Percentiles rank a stretch among this genome's conserved stretches.
Evolutionary conservation across 1,284 basidiomycete species (phyloP).

Genomic region (Pterula multifida): DNA sequence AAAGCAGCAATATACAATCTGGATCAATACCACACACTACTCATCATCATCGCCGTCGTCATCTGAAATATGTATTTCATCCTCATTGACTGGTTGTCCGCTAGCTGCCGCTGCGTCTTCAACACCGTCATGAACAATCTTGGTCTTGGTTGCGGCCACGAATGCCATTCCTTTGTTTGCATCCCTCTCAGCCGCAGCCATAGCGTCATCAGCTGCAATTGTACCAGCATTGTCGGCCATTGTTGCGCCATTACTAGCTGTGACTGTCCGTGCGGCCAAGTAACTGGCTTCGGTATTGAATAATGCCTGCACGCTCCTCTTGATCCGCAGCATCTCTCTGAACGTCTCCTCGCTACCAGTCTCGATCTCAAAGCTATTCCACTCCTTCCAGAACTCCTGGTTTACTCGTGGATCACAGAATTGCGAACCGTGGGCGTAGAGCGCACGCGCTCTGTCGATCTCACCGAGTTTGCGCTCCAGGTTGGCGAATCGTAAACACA

Average conservation of each 20-base stretch:
- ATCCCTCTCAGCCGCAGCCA: constrained; percentile 56
- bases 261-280: constrained; percentile 75
- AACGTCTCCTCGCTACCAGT: constrained; percentile 98
- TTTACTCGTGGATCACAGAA: constrained; percentile 94
- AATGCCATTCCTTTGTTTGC: constrained; percentile 44
- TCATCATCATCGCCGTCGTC: constrained; percentile 69
- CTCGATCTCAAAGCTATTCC: constrained; percentile 97
- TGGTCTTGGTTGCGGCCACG: constrained; percentile 48
- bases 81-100: constrained; percentile 19
- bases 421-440: constrained; percentile 95
- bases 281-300: constrained; percentile 96
- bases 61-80: constrained; percentile 71
- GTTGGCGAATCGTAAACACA: constrained; percentile 92
- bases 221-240: constrained; percentile 16
- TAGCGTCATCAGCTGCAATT: constrained; percentile 57
- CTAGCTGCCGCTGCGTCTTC: constrained; percentile 14
- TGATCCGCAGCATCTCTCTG: constrained; percentile 97
- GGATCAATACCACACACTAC: neutral
- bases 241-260: constrained; percentile 45
- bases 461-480: constrained; percentile 98
- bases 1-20: neutral
- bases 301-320: constrained; percentile 93
- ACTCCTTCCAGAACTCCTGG: constrained; percentile 90
- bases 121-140: constrained; percentile 19
- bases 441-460: constrained; percentile 92